These are phyloP conservation scores for Lasiodiplodia sp. DNA, from an alignment of 2,329 filamentous ascomycete genomes.

Conservation along the genomic window DNA sequence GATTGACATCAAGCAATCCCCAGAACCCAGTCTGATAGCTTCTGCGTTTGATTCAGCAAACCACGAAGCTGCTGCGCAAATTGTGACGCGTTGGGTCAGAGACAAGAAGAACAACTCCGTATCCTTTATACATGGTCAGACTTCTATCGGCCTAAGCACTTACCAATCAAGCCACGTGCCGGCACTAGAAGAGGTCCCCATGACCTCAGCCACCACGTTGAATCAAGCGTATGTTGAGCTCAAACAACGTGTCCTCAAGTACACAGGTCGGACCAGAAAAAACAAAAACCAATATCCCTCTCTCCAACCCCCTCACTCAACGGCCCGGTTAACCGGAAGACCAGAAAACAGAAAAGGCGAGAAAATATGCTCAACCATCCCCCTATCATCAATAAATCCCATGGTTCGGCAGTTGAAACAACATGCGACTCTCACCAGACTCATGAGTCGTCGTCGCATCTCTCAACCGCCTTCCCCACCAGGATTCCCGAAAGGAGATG, in stretches of 20 bases:
- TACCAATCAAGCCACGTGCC: background rate
- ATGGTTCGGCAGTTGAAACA: background rate
- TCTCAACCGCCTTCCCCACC: background rate
- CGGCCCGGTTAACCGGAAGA: background rate
- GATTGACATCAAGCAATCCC: too few relatives aligned
- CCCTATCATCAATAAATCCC: background rate
- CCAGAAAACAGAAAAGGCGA: background rate
- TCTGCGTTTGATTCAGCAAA: too few relatives aligned
- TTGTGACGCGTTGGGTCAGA: too few relatives aligned
- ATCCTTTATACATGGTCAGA: too few relatives aligned
- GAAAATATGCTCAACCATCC: background rate
- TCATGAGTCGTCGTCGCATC: background rate
- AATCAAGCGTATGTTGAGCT: background rate
- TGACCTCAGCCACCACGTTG: background rate
- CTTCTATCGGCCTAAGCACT: background rate
- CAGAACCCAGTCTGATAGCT: too few relatives aligned
- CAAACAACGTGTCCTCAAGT: background rate
- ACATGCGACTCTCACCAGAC: slow-evolving; percentile 4
- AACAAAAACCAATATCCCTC: background rate
- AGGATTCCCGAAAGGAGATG: background rate
- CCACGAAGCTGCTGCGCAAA: too few relatives aligned
- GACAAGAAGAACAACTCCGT: too few relatives aligned
- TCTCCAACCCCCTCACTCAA: background rate
- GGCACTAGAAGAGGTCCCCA: background rate
- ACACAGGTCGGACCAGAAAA: background rate